phyloP scores from a whole-genome alignment of 2,329 filamentous ascomycete genomes.

The Colletotrichum graminicola region DNA sequence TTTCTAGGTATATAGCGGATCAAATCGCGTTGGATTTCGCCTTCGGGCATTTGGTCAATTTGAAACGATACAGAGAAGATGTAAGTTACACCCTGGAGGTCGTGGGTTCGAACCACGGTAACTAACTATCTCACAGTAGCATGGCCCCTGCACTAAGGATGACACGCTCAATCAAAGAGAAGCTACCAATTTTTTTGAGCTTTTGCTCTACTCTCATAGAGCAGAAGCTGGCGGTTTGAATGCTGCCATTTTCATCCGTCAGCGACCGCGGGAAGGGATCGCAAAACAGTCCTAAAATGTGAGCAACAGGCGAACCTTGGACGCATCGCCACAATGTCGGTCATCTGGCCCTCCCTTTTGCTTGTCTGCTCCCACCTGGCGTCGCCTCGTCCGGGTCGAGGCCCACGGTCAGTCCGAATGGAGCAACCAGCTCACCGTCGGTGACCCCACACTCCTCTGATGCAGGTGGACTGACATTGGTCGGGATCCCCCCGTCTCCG shows the following conservation, averaged over 20 bases:
- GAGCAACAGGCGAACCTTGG: no score
- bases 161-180: slow-evolving; percentile 90
- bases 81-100: slow-evolving; percentile 1
- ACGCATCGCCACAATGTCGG: neutral
- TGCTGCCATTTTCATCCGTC: neutral
- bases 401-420: neutral
- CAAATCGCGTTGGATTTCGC: neutral
- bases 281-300: neutral
- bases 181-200: slow-evolving; percentile 64
- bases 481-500: slow-evolving; percentile 8
- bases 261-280: neutral
- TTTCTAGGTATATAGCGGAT: neutral
- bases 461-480: slow-evolving; percentile 5
- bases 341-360: neutral
- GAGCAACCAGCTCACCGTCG: slow-evolving; percentile 30
- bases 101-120: slow-evolving; percentile 4
- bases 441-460: slow-evolving; percentile 28
- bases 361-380: neutral
- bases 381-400: neutral
- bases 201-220: neutral
- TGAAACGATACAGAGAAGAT: slow-evolving; percentile 38
- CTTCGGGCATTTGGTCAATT: slow-evolving; percentile 37
- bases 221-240: neutral
- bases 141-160: slow-evolving; percentile 93
- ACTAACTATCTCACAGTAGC: slow-evolving; percentile 60